A percentile compares a stretch with the other conserved stretches of the same genome.
phyloP scores from a whole-genome alignment of 106 monocot genomes.

The Narthecium ossifragum region DNA sequence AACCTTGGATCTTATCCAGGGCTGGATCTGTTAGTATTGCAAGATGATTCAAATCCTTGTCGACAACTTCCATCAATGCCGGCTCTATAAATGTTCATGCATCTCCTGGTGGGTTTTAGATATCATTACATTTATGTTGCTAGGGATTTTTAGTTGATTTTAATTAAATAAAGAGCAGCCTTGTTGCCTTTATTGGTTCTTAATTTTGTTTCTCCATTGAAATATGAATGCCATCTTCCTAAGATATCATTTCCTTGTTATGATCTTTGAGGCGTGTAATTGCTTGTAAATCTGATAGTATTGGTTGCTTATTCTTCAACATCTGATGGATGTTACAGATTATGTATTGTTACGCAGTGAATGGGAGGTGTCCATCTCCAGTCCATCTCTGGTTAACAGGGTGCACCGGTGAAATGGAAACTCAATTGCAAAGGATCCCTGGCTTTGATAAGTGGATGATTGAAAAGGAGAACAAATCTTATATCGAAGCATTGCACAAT shows the following conservation, averaged over 20 bases:
- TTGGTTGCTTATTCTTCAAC: background rate
- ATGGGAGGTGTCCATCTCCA: constrained; percentile 67
- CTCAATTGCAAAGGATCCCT: constrained; percentile 57
- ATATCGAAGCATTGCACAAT: constrained; percentile 75
- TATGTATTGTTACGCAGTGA: constrained; percentile 96
- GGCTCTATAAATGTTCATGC: too few relatives aligned
- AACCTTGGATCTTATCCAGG: too few relatives aligned
- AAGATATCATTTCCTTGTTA: background rate
- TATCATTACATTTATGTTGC: too few relatives aligned
- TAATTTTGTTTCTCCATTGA: background rate
- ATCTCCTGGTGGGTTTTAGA: too few relatives aligned
- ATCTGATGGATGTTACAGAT: constrained; percentile 66
- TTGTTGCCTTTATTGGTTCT: too few relatives aligned
- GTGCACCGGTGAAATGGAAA: constrained; percentile 68
- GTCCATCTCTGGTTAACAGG: constrained; percentile 93
- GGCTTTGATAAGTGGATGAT: constrained; percentile 90
- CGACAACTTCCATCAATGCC: too few relatives aligned
- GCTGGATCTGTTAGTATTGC: too few relatives aligned
- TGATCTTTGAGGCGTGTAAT: background rate
- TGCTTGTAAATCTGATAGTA: background rate
- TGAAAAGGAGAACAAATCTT: constrained; percentile 67
- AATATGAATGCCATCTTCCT: background rate
- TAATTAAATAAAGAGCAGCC: background rate
- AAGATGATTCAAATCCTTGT: too few relatives aligned
- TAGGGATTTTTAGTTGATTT: background rate